Evolutionary conservation across 2,329 filamentous ascomycete genomes (phyloP).

Genomic region (Neofusicoccum cordaticola): DNA sequence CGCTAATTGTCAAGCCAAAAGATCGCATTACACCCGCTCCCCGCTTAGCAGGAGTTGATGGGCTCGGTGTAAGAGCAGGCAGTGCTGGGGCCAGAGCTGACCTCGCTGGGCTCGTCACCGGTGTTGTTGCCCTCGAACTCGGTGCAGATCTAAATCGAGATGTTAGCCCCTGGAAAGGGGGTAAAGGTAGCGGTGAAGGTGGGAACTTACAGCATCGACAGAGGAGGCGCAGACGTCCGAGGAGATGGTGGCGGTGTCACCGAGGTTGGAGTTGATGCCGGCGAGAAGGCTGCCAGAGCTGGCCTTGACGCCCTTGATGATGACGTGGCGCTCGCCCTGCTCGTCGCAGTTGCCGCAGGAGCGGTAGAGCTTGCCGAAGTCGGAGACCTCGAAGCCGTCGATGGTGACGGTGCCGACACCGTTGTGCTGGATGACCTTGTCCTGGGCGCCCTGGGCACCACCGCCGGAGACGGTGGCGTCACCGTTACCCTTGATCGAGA

Average conservation of each 20-base stretch:
- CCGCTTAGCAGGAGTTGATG: not conserved
- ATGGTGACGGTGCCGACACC: constrained; percentile 32
- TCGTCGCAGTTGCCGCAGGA: constrained; percentile 39
- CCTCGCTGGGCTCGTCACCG: constrained; percentile 33
- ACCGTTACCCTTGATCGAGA: constrained; percentile 25
- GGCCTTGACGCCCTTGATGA: constrained; percentile 4
- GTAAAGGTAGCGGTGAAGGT: too few relatives aligned
- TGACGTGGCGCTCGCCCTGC: constrained; percentile 46
- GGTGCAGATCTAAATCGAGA: constrained; percentile 28
- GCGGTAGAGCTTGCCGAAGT: constrained; percentile 30
- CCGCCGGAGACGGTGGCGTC: constrained; percentile 29
- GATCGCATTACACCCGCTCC: not conserved
- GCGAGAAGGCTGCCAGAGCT: constrained; percentile 18
- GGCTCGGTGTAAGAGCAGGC: constrained; percentile 29
- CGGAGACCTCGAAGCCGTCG: constrained; percentile 29
- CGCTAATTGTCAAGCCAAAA: not conserved
- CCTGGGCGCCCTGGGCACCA: constrained; percentile 26
- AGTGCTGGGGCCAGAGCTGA: constrained; percentile 29
- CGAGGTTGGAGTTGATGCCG: constrained; percentile 39
- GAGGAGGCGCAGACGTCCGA: constrained; percentile 23
- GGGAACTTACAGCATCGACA: constrained; percentile 34
- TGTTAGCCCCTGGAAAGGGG: not conserved
- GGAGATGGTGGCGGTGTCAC: constrained; percentile 30
- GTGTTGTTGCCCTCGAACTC: constrained; percentile 35
- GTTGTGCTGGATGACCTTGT: constrained; percentile 36